A percentile compares a stretch with the other conserved stretches of the same genome.
These are phyloP conservation scores for Globisporangium rhizosaccharum DNA, from an alignment of 352 stramenopile species.

Conservation along the genomic window DNA sequence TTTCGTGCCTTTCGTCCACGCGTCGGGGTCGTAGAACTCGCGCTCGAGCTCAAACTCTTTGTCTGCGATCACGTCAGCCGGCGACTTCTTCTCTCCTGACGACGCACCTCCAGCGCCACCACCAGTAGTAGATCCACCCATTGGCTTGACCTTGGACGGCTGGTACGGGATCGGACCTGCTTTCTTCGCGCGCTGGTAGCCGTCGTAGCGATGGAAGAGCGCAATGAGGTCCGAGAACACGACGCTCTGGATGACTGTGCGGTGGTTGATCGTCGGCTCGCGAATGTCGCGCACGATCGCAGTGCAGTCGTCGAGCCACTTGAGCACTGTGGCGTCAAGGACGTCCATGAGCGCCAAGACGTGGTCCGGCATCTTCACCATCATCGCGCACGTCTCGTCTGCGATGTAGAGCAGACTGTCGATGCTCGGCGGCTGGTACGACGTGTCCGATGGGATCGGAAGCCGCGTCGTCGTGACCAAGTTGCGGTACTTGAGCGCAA, in stretches of 20 bases:
- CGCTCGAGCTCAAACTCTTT: constrained; percentile 62
- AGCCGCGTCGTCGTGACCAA: constrained; percentile 37
- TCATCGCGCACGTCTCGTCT: constrained; percentile 62
- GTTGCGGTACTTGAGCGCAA: constrained; percentile 50
- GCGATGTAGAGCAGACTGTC: constrained; percentile 72
- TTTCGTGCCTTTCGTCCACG: constrained; percentile 40
- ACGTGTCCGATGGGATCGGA: constrained; percentile 63
- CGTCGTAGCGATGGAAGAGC: constrained; percentile 63
- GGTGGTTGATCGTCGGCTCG: constrained; percentile 69
- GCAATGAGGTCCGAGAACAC: constrained; percentile 50
- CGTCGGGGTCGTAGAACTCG: constrained; percentile 50
- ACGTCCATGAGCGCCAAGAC: constrained; percentile 52
- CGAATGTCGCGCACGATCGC: constrained; percentile 72
- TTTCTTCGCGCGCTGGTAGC: constrained; percentile 55
- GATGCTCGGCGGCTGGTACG: constrained; percentile 68
- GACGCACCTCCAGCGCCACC: constrained; percentile 3
- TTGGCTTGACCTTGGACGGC: constrained; percentile 34
- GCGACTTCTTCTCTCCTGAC: constrained; percentile 11
- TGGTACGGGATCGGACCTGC: constrained; percentile 45
- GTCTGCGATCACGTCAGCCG: constrained; percentile 37
- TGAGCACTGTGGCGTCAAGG: constrained; percentile 55
- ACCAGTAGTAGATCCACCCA: not conserved
- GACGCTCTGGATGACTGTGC: constrained; percentile 49
- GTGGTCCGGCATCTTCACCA: constrained; percentile 62
- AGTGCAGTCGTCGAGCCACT: constrained; percentile 68